Conservation (phyloP, 2,329 filamentous ascomycete genomes). For the Aspergillus versicolor region DNA sequence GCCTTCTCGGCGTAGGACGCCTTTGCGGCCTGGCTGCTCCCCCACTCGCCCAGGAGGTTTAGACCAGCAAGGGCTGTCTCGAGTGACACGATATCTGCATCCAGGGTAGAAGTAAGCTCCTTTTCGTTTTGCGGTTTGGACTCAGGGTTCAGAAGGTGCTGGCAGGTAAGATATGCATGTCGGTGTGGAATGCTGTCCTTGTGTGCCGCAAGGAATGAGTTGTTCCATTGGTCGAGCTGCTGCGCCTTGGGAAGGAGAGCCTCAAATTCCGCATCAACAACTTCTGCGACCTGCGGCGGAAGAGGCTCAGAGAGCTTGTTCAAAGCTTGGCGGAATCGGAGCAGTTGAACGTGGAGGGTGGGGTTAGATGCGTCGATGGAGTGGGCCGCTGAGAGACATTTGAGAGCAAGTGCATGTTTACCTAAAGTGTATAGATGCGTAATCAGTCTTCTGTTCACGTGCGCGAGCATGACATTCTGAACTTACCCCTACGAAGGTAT, state of each 20-base stretch:
- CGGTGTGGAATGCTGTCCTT: slow-evolving; percentile 62
- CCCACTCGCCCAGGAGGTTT: slow-evolving; percentile 51
- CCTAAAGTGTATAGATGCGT: slow-evolving; percentile 48
- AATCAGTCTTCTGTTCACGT: slow-evolving; percentile 25
- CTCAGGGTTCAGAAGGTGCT: slow-evolving; percentile 58
- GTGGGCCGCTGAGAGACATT: slow-evolving; percentile 74
- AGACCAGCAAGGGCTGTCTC: slow-evolving; percentile 59
- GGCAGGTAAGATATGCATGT: slow-evolving; percentile 62
- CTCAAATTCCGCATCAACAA: slow-evolving; percentile 68
- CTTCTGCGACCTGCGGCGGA: slow-evolving; percentile 63
- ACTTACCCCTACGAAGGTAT: slow-evolving; percentile 76
- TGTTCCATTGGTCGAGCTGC: slow-evolving; percentile 64
- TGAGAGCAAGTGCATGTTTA: slow-evolving; percentile 84
- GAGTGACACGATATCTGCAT: slow-evolving; percentile 51
- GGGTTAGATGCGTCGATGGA: slow-evolving; percentile 68
- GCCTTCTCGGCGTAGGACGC: slow-evolving; percentile 49
- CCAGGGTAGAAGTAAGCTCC: slow-evolving; percentile 60
- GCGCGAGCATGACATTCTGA: neutral
- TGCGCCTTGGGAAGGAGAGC: slow-evolving; percentile 56
- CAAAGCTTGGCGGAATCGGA: slow-evolving; percentile 66
- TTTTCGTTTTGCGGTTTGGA: slow-evolving; percentile 59
- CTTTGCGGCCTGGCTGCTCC: slow-evolving; percentile 49
- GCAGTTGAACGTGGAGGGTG: slow-evolving; percentile 71
- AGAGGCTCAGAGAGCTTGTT: slow-evolving; percentile 60
- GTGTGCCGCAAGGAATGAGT: slow-evolving; percentile 63